Evolutionary conservation across 2,329 filamentous ascomycete genomes (phyloP), one percentile per base, ranked within the genome.

Genomic region (Apiospora marii): DNA sequence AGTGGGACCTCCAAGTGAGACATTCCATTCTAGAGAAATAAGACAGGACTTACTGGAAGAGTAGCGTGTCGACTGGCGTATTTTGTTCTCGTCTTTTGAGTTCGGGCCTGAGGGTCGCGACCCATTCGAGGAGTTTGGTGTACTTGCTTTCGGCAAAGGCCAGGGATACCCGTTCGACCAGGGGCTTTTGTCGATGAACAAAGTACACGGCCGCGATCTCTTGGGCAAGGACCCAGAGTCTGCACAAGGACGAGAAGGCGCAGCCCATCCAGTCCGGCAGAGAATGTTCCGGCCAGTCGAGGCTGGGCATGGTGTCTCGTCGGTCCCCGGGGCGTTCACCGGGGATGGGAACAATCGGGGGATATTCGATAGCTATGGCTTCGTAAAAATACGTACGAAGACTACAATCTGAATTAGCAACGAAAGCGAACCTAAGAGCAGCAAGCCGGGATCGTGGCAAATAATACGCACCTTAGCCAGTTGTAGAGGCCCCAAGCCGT

Each of bases 51-150:
- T 51, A 70, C 68, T 70, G 68, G 13, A 70, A 53, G 43, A 70
- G 2, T 16, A 70, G 48, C 3, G 49, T 51, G 19, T 70, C 30
- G 22, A 12, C 27, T 1, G 68, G 48, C 8, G 67, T 49, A 4
- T 44, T 27, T 13, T 70, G 48, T 19, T 70, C 68, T 3, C 34
- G 27, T 58, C 34, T 27, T 19, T 19, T 34, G 19, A 51, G 30
- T 24, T 37, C 68, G 19, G 24, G 46, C 1, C 30, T 6, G 6
- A 70, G 48, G 10, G 43, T 44, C 46, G 74, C 75, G 8, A 73
- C 68, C 76, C 76, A 77, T 4, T 37, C 70, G 3, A 78, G 73
- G 37, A 78, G 44, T 67, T 69, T 74, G 6, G 51, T 37, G 67
- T 77, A 77, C n/a, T 74, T 73, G 13, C 68, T 5, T 61, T 75